phyloP scores from a whole-genome alignment of 257 asterid species.

The Jacaranda mimosifolia region DNA sequence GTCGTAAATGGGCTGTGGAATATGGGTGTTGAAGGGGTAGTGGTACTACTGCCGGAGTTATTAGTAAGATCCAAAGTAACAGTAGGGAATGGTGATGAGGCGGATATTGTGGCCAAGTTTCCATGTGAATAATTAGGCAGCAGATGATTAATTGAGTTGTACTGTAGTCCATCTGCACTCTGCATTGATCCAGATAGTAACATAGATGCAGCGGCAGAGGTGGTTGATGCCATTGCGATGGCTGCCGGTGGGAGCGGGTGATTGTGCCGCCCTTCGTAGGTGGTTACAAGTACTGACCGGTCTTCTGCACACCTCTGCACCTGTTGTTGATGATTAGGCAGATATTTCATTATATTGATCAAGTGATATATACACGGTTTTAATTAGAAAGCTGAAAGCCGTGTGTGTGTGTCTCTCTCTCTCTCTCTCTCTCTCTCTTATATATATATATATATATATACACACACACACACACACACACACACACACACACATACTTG shows the following conservation, averaged over 20 bases:
- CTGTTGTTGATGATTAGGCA: constrained; percentile 12
- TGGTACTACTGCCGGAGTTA: background rate
- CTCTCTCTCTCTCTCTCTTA: too few species aligned
- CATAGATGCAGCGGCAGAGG: constrained; percentile 54
- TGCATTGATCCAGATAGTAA: constrained; percentile 53
- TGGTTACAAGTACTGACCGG: constrained; percentile 45
- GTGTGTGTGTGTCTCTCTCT: too few species aligned
- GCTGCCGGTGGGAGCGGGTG: constrained; percentile 65
- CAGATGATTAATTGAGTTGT: constrained; percentile 19
- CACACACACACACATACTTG: too few species aligned
- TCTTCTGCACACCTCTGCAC: constrained; percentile 60
- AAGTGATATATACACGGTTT: too few species aligned
- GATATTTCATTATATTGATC: background rate
- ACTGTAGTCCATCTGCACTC: constrained; percentile 36
- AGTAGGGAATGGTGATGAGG: constrained; percentile 64
- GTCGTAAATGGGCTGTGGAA: background rate
- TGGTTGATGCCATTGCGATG: constrained; percentile 58
- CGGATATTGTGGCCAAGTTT: constrained; percentile 51
- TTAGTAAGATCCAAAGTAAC: constrained; percentile 55
- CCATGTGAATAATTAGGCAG: constrained; percentile 34
- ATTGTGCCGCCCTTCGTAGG: constrained; percentile 61
- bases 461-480: too few species aligned
- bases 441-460: too few species aligned
- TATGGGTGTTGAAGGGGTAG: background rate
- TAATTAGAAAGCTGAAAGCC: too few species aligned